Evolutionary conservation across 129 eudicot genomes (phyloP).

Genomic region (Escallonia herrerae): DNA sequence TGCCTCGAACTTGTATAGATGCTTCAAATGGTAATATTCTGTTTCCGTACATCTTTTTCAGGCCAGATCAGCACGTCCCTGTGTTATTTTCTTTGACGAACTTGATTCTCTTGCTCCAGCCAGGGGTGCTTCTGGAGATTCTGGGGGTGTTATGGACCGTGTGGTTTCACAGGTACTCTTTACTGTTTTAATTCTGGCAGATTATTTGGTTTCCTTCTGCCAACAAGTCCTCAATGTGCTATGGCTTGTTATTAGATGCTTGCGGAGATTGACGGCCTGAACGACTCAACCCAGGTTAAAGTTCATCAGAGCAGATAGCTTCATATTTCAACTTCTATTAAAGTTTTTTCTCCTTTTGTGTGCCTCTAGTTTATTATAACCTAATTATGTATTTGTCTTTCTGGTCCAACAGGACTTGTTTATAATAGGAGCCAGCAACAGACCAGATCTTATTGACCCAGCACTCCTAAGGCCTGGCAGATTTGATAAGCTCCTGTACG

Average conservation of each 20-base stretch:
- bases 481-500: slow-evolving; percentile 96
- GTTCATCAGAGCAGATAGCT: slow-evolving; percentile 2
- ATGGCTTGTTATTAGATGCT: slow-evolving; percentile 64
- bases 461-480: slow-evolving; percentile 99
- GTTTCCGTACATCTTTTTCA: slow-evolving; percentile 20
- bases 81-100: slow-evolving; percentile 95
- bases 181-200: not conserved
- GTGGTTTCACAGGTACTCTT: slow-evolving; percentile 89
- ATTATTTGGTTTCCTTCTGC: not conserved
- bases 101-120: slow-evolving; percentile 99
- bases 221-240: slow-evolving; percentile 11
- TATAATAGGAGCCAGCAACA: slow-evolving; percentile 92
- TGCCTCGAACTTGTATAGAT: not conserved
- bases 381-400: not conserved
- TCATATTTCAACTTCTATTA: not conserved
- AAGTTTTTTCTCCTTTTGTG: not conserved
- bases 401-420: slow-evolving; percentile 63
- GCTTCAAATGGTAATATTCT: not conserved
- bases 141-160: slow-evolving; percentile 99
- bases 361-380: not conserved
- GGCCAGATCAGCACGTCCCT: slow-evolving; percentile 99
- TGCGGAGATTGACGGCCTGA: slow-evolving; percentile 97
- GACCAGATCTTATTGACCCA: slow-evolving; percentile 95
- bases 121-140: slow-evolving; percentile 98
- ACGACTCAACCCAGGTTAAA: slow-evolving; percentile 77